A percentile compares a stretch with the other conserved stretches of the same genome.
These are phyloP conservation scores for Schoenoplectus triqueter DNA, from an alignment of 202 grass and related monocot species.

Conservation along the genomic window DNA sequence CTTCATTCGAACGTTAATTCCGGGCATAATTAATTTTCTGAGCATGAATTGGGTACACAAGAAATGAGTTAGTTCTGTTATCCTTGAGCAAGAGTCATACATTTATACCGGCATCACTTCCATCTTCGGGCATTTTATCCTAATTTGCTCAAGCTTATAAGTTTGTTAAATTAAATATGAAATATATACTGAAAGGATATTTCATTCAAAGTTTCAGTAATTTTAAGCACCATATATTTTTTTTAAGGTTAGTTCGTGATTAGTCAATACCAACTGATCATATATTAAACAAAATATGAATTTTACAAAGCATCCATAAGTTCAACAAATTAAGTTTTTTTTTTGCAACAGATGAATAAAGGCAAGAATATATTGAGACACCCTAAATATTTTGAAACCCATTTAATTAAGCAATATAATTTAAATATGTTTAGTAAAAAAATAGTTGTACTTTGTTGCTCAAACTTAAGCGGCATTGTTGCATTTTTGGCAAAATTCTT, in stretches of 20 bases:
- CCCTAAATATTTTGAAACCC: no score
- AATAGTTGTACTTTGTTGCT: neutral
- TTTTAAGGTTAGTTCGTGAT: no score
- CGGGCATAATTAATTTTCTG: neutral
- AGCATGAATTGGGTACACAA: neutral
- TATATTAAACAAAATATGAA: no score
- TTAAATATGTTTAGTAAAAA: neutral
- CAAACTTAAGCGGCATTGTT: constrained; percentile 6
- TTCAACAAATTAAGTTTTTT: neutral
- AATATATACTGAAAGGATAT: neutral
- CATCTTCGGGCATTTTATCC: neutral
- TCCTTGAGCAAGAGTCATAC: neutral
- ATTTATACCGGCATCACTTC: neutral
- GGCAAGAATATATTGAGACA: no score
- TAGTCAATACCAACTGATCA: no score
- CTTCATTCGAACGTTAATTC: neutral
- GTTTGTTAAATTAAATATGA: neutral
- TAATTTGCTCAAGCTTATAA: neutral
- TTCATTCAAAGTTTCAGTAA: neutral
- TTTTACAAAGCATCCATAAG: no score
- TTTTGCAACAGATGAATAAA: no score
- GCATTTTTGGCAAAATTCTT: neutral
- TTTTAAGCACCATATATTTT: neutral
- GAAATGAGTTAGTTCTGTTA: neutral
- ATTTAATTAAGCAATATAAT: no score